Evolutionary conservation across 1,284 basidiomycete genomes (phyloP).

Genomic region (Microbotryum scabiosae): DNA sequence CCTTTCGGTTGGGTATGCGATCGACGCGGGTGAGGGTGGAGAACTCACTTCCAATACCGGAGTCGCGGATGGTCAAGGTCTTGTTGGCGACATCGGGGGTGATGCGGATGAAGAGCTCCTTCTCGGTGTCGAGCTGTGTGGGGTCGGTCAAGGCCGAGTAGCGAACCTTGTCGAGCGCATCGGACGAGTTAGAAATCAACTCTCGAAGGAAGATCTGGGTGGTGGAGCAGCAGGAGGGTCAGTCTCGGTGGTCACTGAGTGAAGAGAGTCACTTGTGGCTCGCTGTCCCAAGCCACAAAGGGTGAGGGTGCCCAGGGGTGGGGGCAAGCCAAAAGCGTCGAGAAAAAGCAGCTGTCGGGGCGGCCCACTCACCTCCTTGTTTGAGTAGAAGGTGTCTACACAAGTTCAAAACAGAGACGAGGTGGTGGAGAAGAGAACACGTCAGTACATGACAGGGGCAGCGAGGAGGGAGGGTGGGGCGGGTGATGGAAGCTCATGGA

Average conservation of each 20-base stretch:
- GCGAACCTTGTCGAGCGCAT: constrained; percentile 95
- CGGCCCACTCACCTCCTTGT: constrained; percentile 58
- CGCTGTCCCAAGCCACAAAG: no score
- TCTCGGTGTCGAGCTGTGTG: constrained; percentile 71
- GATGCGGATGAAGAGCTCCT: constrained; percentile 79
- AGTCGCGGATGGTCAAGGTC: constrained; percentile 82
- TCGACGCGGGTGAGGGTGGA: no score
- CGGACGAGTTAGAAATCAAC: constrained; percentile 71
- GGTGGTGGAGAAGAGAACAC: no score
- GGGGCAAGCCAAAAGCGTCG: neutral
- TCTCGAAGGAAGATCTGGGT: constrained; percentile 81
- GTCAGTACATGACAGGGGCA: no score
- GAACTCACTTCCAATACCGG: constrained; percentile 79
- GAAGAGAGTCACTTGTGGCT: no score
- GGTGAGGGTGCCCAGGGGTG: neutral
- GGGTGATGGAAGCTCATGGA: constrained; percentile 1
- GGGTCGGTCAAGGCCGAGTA: constrained; percentile 88
- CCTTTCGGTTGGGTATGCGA: no score
- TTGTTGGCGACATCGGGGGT: constrained; percentile 94
- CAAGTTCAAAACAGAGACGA: constrained; percentile 4
- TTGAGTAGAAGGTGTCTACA: constrained; percentile 83
- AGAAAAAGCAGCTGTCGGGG: neutral
- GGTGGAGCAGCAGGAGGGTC: no score
- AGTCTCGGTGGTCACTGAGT: no score
- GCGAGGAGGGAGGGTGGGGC: neutral